Evolutionary conservation across 345 rosid species (phyloP).

Genomic region (Adansonia digitata): DNA sequence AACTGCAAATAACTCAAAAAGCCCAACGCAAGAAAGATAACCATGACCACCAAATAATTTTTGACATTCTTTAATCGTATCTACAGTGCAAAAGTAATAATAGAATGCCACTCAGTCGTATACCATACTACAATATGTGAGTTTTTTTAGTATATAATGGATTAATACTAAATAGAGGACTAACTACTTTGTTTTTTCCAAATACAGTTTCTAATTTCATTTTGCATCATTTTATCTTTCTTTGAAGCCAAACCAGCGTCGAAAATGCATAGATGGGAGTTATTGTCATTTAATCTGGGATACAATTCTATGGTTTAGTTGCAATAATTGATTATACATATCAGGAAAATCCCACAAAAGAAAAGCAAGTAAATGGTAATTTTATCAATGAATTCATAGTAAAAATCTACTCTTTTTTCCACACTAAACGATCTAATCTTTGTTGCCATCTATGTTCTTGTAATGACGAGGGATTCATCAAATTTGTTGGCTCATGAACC

Average conservation of each 20-base stretch:
- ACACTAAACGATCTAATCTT: not conserved
- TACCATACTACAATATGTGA: too few relatives aligned
- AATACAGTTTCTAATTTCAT: not conserved
- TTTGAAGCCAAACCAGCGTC: not conserved
- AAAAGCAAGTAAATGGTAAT: not conserved
- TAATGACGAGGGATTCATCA: conserved; percentile 88
- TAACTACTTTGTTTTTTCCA: not conserved
- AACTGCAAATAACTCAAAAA: too few relatives aligned
- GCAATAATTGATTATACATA: not conserved
- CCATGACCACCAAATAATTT: too few relatives aligned
- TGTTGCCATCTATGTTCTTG: conserved; percentile 7
- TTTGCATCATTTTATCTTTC: not conserved
- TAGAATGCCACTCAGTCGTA: too few relatives aligned
- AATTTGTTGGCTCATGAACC: conserved; percentile 92
- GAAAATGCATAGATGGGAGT: not conserved
- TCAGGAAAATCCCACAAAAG: not conserved
- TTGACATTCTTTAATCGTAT: too few relatives aligned
- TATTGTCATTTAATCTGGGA: not conserved
- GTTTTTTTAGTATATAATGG: not conserved
- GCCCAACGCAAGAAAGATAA: too few relatives aligned
- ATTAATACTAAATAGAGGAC: not conserved
- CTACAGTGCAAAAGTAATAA: too few relatives aligned
- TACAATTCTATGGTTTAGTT: not conserved
- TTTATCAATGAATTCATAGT: not conserved
- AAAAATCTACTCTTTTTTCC: not conserved